Base-by-base conservation (phyloP, 306 rosid genomes). In the Luffa acutangula region DNA sequence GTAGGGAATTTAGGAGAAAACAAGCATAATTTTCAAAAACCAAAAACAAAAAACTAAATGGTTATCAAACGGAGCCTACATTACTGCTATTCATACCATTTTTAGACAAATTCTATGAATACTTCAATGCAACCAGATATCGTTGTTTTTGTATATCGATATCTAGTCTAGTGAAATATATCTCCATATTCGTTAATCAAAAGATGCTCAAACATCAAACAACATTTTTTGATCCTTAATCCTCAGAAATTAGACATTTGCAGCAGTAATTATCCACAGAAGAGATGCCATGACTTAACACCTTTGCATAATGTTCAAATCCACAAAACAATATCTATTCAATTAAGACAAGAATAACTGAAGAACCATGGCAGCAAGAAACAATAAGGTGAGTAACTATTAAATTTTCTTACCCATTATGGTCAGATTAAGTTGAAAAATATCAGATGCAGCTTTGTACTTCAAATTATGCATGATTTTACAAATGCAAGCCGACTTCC, bases 401-500 rank as follows among this genome's bases (percentile, higher is more conserved):
- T 25, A 48, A 10, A 14, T 7, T 31, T 53, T 81, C 87, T 85
- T 79, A 91, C 93, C 79, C 48, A 81, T 63, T 49, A 75, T 78
- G 80, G 81, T 79, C 72, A 83, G 56, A 70, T 17, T 70, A 81
- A 36, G 77, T 77, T 74, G 81, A 52, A 46, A 52, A 48, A 79
- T 53, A 76, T 81, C 87, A 79, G 70, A 86, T 78, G 88, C 85
- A 79, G 87, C 59, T 78, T 45, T 76, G 42, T 72, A 48, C 76
- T 43, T 70, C 85, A 82, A 62, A 81, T 75, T 54, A 74, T 65
- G 81, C 76, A 73, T 72, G 81, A 69, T 87, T 82, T 82, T 70
- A 65, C 75, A 77, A 76, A 80, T 75, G 75, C 69, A 80, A 80
- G 87, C 78, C 78, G 81, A 78, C 77, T 57, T 81, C 80, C 76